These are phyloP conservation scores for Starmerella asiatica DNA, from an alignment of 805 yeast genomes.

Conservation along the genomic window DNA sequence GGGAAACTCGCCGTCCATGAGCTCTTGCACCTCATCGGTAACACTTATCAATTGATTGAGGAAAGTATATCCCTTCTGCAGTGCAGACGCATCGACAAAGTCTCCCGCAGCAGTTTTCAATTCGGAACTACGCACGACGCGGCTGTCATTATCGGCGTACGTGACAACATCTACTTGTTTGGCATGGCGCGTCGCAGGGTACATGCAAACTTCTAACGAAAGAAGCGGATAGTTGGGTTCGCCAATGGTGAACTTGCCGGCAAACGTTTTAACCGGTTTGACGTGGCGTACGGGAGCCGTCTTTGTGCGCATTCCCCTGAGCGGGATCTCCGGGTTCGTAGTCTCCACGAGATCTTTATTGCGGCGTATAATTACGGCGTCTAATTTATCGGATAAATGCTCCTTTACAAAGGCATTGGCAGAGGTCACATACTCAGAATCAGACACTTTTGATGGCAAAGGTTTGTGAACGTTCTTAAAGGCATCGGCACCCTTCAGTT, in stretches of 20 bases:
- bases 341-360: neutral
- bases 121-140: constrained; percentile 7
- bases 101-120: constrained; percentile 11
- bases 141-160: constrained; percentile 1
- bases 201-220: constrained; percentile 2
- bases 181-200: constrained; percentile 10
- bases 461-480: no score
- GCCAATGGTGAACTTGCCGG: constrained; percentile 15
- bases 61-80: constrained; percentile 12
- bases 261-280: constrained; percentile 7
- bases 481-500: no score
- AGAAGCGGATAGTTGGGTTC: constrained; percentile 12
- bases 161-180: constrained; percentile 1
- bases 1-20: constrained; percentile 16
- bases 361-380: neutral
- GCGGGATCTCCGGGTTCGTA: neutral
- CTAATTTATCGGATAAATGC: no score
- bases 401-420: no score
- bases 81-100: neutral
- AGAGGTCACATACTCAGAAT: no score
- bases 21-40: constrained; percentile 6
- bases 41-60: constrained; percentile 10
- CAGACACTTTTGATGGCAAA: no score
- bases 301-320: neutral
- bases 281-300: neutral